These are phyloP conservation scores for Globisporangium acanthophoron DNA, from an alignment of 352 stramenopile genomes.

Conservation along the genomic window DNA sequence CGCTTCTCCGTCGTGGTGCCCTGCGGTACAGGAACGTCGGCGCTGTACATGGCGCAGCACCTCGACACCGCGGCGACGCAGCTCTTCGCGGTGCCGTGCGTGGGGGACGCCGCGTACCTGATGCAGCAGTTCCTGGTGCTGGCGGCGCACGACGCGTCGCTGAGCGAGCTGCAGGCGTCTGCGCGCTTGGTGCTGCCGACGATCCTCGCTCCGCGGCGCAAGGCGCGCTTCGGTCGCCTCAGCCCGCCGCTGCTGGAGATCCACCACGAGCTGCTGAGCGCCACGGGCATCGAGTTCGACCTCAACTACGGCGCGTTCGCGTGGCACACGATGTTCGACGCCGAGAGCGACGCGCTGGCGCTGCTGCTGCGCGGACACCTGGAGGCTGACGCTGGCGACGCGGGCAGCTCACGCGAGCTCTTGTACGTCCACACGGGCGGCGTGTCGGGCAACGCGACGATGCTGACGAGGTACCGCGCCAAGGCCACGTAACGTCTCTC, in stretches of 20 bases:
- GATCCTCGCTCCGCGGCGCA: constrained; percentile 40
- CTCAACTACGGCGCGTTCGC: constrained; percentile 69
- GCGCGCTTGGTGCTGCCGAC: constrained; percentile 17
- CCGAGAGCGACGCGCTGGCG: constrained; percentile 18
- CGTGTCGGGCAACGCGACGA: constrained; percentile 63
- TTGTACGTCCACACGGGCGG: constrained; percentile 82
- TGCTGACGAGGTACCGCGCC: constrained; percentile 53
- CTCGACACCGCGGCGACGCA: constrained; percentile 27
- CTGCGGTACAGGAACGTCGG: constrained; percentile 72
- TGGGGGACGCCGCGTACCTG: constrained; percentile 60
- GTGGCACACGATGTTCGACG: constrained; percentile 77
- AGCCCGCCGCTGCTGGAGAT: constrained; percentile 46
- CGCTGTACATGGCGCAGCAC: constrained; percentile 75
- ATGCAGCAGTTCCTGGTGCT: constrained; percentile 46
- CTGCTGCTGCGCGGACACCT: constrained; percentile 15
- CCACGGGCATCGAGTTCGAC: constrained; percentile 67
- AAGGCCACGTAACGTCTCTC: constrained; percentile 8
- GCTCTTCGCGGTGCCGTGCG: constrained; percentile 65
- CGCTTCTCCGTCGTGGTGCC: constrained; percentile 63
- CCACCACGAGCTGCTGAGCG: constrained; percentile 52
- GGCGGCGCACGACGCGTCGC: constrained; percentile 16
- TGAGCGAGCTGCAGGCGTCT: constrained; percentile 2
- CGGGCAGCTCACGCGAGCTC: constrained; percentile 26
- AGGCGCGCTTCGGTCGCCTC: constrained; percentile 67
- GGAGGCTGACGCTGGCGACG: too few species aligned